Evolutionary conservation across 257 asterid species (phyloP).

Genomic region (Gynochthodes officinalis): DNA sequence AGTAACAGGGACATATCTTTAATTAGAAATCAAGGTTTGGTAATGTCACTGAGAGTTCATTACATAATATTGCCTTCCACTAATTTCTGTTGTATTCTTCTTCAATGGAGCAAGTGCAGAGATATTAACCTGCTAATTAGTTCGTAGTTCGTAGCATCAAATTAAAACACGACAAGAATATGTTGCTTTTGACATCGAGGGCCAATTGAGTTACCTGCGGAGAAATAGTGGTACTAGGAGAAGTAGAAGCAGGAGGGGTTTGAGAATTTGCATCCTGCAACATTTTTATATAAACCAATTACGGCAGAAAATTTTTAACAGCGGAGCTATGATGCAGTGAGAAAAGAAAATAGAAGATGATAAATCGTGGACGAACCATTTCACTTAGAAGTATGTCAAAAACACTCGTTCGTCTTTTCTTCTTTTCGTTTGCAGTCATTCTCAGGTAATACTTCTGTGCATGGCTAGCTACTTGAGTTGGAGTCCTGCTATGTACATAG

Average conservation of each 20-base stretch:
- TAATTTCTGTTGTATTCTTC: too few species aligned
- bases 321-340: not conserved
- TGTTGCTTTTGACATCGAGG: not conserved
- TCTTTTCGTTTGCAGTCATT: constrained; percentile 23
- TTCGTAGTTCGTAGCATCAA: too few species aligned
- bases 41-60: not conserved
- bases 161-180: not conserved
- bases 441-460: constrained; percentile 66
- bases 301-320: not conserved
- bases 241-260: constrained; percentile 4
- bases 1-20: not conserved
- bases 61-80: not conserved
- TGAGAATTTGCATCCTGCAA: constrained; percentile 16
- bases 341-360: not conserved
- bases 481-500: constrained; percentile 47
- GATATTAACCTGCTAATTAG: not conserved
- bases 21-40: not conserved
- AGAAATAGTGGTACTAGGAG: constrained; percentile 16
- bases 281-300: not conserved
- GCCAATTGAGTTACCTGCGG: constrained; percentile 17
- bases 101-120: too few species aligned
- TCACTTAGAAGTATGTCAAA: constrained; percentile 41
- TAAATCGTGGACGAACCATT: constrained; percentile 3
- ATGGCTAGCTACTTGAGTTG: constrained; percentile 71
- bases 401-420: constrained; percentile 45